Evolutionary conservation across 805 yeast genomes (phyloP).

Genomic region (Kluyveromyces dobzhanskii): DNA sequence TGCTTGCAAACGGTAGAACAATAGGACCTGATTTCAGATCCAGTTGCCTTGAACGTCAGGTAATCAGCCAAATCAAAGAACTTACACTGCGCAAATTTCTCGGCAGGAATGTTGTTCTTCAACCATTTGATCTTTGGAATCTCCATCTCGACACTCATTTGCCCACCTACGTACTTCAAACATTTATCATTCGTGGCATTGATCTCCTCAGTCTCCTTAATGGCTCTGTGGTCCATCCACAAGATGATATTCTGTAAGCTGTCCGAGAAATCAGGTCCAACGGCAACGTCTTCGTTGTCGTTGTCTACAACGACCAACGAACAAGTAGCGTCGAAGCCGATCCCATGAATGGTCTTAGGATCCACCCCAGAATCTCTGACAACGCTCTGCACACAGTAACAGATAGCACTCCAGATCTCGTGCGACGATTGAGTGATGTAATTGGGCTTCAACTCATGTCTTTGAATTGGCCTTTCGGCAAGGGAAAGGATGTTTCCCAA

Average conservation of each 20-base stretch:
- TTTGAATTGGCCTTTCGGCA: constrained; percentile 68
- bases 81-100: constrained; percentile 49
- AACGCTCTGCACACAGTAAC: constrained; percentile 71
- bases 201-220: constrained; percentile 66
- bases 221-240: constrained; percentile 99
- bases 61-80: constrained; percentile 92
- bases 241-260: constrained; percentile 72
- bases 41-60: constrained; percentile 86
- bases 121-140: constrained; percentile 96
- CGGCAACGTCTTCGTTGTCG: constrained; percentile 65
- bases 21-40: constrained; percentile 75
- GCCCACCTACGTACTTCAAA: constrained; percentile 90
- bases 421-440: constrained; percentile 79
- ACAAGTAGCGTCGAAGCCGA: constrained; percentile 97
- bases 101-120: constrained; percentile 69
- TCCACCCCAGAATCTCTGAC: constrained; percentile 69
- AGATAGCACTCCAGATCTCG: constrained; percentile 86
- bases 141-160: constrained; percentile 98
- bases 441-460: constrained; percentile 67
- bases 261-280: constrained; percentile 83
- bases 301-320: constrained; percentile 78
- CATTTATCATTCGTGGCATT: constrained; percentile 74
- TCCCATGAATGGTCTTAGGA: constrained; percentile 62
- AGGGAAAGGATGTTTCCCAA: constrained; percentile 73
- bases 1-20: constrained; percentile 94